Conservation (phyloP, 345 rosid species). For the Erysimum cheiranthoides region DNA sequence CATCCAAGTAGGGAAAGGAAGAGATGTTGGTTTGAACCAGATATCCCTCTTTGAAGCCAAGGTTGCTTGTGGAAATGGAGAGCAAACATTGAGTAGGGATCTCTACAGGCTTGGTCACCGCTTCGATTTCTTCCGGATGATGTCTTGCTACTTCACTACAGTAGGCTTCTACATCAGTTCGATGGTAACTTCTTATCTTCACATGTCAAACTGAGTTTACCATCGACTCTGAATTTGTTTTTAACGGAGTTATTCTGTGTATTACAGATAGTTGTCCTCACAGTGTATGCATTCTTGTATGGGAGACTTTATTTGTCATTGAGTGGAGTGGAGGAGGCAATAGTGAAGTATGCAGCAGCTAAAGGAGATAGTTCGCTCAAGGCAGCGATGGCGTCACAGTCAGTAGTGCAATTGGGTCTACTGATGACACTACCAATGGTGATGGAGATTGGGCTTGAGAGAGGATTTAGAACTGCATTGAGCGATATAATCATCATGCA, state of each 20-base stretch:
- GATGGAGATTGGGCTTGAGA: slow-evolving; percentile 98
- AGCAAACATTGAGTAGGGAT: slow-evolving; percentile 92
- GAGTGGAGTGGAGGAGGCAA: slow-evolving; percentile 91
- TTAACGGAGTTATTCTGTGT: slow-evolving; percentile 1
- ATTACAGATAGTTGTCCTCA: slow-evolving; percentile 75
- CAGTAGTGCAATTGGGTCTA: slow-evolving; percentile 88
- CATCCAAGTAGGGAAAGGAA: slow-evolving; percentile 99
- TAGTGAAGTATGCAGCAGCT: slow-evolving; percentile 64
- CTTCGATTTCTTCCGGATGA: slow-evolving; percentile 96
- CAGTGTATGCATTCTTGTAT: slow-evolving; percentile 79
- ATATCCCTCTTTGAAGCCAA: slow-evolving; percentile 98
- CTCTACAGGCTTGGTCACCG: slow-evolving; percentile 95
- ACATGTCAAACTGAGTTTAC: slow-evolving; percentile 17
- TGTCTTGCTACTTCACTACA: slow-evolving; percentile 89
- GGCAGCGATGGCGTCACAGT: slow-evolving; percentile 94
- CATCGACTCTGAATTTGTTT: slow-evolving; percentile 11
- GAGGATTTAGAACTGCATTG: slow-evolving; percentile 89
- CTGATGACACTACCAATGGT: slow-evolving; percentile 89
- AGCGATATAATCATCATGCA: slow-evolving; percentile 92
- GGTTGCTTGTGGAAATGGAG: slow-evolving; percentile 98
- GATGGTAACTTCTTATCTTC: slow-evolving; percentile 61
- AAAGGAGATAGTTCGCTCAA: slow-evolving; percentile 75
- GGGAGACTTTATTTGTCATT: slow-evolving; percentile 84
- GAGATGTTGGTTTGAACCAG: slow-evolving; percentile 98
- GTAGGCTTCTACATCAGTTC: slow-evolving; percentile 89